Conservation (phyloP, 2,329 filamentous ascomycete genomes). For the Basipetospora chlamydospora region DNA sequence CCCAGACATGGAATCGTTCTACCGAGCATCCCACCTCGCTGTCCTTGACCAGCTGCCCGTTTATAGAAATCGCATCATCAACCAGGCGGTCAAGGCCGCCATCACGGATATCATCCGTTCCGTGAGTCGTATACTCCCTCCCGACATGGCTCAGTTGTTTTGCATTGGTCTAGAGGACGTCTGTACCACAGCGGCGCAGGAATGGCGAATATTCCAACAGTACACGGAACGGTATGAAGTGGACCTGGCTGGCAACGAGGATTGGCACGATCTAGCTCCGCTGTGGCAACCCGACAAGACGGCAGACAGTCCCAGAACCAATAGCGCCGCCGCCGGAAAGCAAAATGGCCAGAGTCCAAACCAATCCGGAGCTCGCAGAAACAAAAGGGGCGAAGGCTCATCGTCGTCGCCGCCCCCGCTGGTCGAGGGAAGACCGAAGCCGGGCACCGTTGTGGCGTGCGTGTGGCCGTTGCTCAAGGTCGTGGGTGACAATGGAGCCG, state of each 20-base stretch:
- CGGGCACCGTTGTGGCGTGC: neutral
- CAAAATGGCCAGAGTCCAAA: too few relatives aligned
- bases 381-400: neutral
- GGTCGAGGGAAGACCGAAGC: neutral
- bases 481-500: neutral
- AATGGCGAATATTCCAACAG: conserved; percentile 1
- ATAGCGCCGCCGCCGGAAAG: neutral
- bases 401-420: too few relatives aligned
- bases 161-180: neutral
- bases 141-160: neutral
- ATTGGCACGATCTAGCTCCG: neutral
- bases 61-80: neutral
- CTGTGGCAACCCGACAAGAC: neutral
- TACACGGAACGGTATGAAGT: conserved; percentile 1
- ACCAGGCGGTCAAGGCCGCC: neutral
- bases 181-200: neutral
- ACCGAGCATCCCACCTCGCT: neutral
- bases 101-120: neutral
- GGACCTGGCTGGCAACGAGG: neutral
- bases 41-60: neutral
- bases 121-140: neutral
- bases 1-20: conserved; percentile 1
- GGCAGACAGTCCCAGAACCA: neutral
- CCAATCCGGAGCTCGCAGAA: neutral
- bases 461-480: conserved; percentile 2